These are phyloP conservation scores for Fonsecaea monophora DNA, from an alignment of 2,329 filamentous ascomycete species.

Conservation along the genomic window DNA sequence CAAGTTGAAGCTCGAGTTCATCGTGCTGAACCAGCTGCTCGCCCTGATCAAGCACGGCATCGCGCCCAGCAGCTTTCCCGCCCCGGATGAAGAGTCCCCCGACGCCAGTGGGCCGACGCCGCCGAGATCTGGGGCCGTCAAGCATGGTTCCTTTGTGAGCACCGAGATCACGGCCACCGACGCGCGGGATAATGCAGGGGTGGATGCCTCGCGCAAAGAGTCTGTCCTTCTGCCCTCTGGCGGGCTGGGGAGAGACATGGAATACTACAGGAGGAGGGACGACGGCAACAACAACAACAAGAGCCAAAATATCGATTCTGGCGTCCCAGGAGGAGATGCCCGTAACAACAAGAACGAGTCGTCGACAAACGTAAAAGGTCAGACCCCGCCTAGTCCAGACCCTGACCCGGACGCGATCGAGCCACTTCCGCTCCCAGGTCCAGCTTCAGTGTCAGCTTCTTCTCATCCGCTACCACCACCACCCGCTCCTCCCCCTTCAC, in stretches of 20 bases:
- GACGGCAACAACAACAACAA: neutral
- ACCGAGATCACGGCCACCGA: conserved; percentile 11
- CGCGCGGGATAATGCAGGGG: neutral
- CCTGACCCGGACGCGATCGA: conserved; percentile 9
- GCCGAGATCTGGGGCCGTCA: neutral
- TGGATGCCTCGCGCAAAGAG: neutral
- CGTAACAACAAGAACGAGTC: neutral
- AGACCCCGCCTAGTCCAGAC: neutral
- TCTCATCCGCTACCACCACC: neutral
- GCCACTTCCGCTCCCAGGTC: neutral
- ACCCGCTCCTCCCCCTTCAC: neutral
- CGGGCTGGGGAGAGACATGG: conserved; percentile 10
- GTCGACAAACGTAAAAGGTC: too few relatives aligned
- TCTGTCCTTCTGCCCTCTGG: conserved; percentile 3
- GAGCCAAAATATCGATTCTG: neutral
- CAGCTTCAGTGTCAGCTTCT: too few relatives aligned
- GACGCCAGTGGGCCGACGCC: conserved; percentile 8
- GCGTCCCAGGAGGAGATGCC: neutral
- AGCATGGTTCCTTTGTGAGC: conserved; percentile 13
- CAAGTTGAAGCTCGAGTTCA: conserved; percentile 13
- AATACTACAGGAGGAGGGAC: conserved; percentile 2
- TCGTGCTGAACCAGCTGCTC: conserved; percentile 15
- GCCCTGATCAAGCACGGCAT: conserved; percentile 16
- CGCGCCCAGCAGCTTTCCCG: conserved; percentile 12
- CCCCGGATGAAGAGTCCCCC: conserved; percentile 11